Evolutionary conservation across 768 basidiomycete species (phyloP).

Genomic region (Leucosporidium scottii): DNA sequence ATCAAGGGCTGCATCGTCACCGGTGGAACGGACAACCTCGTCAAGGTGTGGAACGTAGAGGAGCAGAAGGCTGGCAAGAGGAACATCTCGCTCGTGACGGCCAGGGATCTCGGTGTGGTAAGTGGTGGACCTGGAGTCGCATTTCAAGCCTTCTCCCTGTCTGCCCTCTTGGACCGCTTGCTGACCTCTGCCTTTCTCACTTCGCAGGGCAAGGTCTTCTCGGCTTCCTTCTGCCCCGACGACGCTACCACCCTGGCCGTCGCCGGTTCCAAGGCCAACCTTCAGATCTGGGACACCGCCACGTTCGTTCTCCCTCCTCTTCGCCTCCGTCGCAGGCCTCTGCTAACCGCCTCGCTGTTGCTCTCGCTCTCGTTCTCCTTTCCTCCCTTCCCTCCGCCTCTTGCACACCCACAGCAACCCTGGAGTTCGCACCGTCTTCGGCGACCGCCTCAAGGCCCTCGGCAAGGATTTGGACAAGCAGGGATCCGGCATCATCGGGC

Average conservation of each 20-base stretch:
- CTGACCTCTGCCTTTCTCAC: background rate
- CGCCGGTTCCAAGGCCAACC: constrained; percentile 83
- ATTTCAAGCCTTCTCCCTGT: too few relatives aligned
- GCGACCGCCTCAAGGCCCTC: constrained; percentile 53
- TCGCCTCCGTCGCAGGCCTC: too few relatives aligned
- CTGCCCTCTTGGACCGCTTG: background rate
- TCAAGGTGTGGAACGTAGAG: constrained; percentile 86
- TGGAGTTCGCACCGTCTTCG: constrained; percentile 76
- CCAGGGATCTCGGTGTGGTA: constrained; percentile 85
- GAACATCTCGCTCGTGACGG: constrained; percentile 73
- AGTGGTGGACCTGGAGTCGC: constrained; percentile 35
- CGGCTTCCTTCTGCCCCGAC: constrained; percentile 83
- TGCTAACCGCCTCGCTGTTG: background rate
- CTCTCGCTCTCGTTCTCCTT: background rate
- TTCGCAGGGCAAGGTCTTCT: constrained; percentile 88
- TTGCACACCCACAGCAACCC: constrained; percentile 47
- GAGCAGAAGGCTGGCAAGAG: constrained; percentile 57
- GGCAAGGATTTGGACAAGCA: constrained; percentile 33
- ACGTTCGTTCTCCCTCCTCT: constrained; percentile 40
- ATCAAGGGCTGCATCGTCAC: constrained; percentile 85
- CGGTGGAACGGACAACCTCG: constrained; percentile 82
- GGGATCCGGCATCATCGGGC: constrained; percentile 21
- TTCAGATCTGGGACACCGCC: constrained; percentile 93
- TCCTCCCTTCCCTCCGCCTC: background rate
- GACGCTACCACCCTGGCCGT: constrained; percentile 88